Evolutionary conservation across 2,329 filamentous ascomycete species (phyloP), one percentile per base, ranked within the genome.

Genomic region (Aschersonia sp.): DNA sequence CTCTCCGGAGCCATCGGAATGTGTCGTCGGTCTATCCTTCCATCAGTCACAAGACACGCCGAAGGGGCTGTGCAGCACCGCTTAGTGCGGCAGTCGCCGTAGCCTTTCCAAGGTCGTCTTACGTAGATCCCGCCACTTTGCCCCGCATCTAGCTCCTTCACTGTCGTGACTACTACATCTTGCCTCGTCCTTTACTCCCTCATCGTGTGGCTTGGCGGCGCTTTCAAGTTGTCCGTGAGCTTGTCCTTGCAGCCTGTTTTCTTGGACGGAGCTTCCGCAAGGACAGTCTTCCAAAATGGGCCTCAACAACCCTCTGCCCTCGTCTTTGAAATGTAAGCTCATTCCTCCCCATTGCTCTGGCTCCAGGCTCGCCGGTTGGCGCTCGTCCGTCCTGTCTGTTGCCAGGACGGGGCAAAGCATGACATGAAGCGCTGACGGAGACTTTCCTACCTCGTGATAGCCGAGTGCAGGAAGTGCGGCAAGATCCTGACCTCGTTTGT

Each of bases 401-500:
- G 20, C 20, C 20, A 20, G 20, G 20, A 20, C 20, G 20, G 20
- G 20, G 20, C 20, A 20, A 20, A 20, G 20, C 20, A 20, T 20
- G 20, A 20, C 20, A 20, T 20, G 20, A 20, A 20, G 20, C 20
- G 20, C 35, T 38, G 35, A 38, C 35, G 35, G 35, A 7, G 35
- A 38, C 35, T 20, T 20, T 20, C 20, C 20, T 20, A 9, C 35
- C 35, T 38, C 35, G 3, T 12, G 2, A 44, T 66, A 96, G 91
- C 88, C 72, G 92, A 98, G 72, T 97, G 92, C 71, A 92, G 85
- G 67, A 98, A 98, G 70, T 92, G 89, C 63, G 85, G 85, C 62
- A 95, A 94, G 74, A 97, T 97, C 60, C 78, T 98, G 56, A 79
- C 85, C 44, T 94, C 89, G 9, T 98, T 98, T 64, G 78, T 97